Conservation (phyloP, 192 early-diverging fungal species). For the Entomortierella beljakovae region DNA sequence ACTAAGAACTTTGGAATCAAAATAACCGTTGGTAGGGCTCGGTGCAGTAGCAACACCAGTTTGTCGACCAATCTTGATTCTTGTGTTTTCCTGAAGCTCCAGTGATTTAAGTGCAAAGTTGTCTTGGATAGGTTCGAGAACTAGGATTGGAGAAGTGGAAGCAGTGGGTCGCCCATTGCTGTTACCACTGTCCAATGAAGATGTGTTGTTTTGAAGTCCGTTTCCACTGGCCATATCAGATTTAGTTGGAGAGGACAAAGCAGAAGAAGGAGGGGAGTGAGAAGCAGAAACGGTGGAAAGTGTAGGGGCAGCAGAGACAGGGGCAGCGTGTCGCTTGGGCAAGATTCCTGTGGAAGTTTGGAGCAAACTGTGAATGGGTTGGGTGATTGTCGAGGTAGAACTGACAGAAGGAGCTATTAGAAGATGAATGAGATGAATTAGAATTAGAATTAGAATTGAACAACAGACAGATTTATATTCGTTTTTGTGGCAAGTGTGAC, state of each 20-base stretch:
- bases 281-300: conserved; percentile 27
- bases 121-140: conserved; percentile 58
- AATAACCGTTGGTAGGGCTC: conserved; percentile 77
- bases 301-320: conserved; percentile 15
- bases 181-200: background rate
- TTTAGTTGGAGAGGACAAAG: conserved; percentile 12
- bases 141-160: conserved; percentile 29
- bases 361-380: conserved; percentile 37
- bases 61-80: conserved; percentile 78
- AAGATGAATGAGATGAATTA: background rate
- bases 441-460: background rate
- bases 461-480: background rate
- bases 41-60: conserved; percentile 70
- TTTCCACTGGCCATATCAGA: conserved; percentile 9
- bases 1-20: conserved; percentile 86
- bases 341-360: conserved; percentile 30
- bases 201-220: background rate
- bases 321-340: conserved; percentile 24
- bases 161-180: conserved; percentile 1
- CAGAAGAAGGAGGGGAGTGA: conserved; percentile 19
- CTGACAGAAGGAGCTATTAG: conserved; percentile 43
- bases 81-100: conserved; percentile 60
- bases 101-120: conserved; percentile 63
- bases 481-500: too few species aligned
- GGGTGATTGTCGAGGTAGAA: conserved; percentile 39